Evolutionary conservation across 2,329 filamentous ascomycete species (phyloP).

Genomic region (Sporothrix schenckii): DNA sequence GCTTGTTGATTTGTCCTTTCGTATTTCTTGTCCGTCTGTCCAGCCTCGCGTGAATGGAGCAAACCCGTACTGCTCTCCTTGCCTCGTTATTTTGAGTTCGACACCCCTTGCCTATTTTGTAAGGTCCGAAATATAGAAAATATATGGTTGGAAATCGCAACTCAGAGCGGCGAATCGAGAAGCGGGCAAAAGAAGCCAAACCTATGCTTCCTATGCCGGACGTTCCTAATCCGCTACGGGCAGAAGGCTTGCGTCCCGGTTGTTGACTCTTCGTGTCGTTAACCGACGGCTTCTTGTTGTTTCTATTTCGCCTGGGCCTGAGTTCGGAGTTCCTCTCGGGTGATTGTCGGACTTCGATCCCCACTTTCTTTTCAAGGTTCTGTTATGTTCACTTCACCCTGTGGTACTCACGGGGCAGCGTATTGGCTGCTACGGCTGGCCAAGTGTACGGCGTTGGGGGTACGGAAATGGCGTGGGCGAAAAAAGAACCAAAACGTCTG

Average conservation of each 20-base stretch:
- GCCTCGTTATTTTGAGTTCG: background rate
- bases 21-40: background rate
- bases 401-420: slow-evolving; percentile 8
- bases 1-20: background rate
- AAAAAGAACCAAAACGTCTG: background rate
- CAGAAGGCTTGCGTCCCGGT: slow-evolving; percentile 15
- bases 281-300: background rate
- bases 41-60: too few species aligned
- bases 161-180: slow-evolving; percentile 9
- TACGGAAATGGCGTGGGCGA: background rate
- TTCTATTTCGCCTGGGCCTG: background rate
- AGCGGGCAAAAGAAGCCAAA: slow-evolving; percentile 16
- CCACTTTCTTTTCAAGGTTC: background rate
- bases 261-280: background rate
- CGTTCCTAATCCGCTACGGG: slow-evolving; percentile 19
- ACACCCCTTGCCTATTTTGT: background rate
- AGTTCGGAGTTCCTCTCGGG: background rate
- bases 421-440: slow-evolving; percentile 16
- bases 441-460: background rate
- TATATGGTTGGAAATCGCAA: slow-evolving; percentile 8
- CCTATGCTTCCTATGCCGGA: slow-evolving; percentile 20
- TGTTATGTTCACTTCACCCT: background rate
- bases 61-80: too few species aligned
- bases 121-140: slow-evolving; percentile 6
- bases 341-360: slow-evolving; percentile 1